phyloP scores from a whole-genome alignment of 225 moss, liverwort and hornwort species.

The Polytrichum commune region DNA sequence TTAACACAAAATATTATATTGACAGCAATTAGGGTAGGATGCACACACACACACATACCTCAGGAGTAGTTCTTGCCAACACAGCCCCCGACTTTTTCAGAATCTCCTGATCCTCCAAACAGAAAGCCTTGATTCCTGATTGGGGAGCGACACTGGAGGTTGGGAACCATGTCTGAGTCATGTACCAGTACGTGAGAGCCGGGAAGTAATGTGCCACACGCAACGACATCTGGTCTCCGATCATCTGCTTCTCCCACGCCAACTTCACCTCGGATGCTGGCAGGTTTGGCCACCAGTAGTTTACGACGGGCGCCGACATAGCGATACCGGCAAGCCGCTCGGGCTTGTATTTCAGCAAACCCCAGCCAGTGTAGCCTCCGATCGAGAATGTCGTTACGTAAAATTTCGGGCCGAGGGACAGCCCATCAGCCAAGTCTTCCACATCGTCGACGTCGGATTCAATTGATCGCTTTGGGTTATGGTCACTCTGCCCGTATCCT shows the following conservation, averaged over 20 bases:
- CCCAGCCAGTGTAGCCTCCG: conserved; percentile 56
- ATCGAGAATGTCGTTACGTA: conserved; percentile 48
- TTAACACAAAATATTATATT: too few species aligned
- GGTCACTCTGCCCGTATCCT: conserved; percentile 59
- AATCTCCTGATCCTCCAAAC: conserved; percentile 18
- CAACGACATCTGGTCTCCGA: conserved; percentile 47
- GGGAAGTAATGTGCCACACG: conserved; percentile 44
- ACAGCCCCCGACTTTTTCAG: conserved; percentile 10
- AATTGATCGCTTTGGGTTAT: conserved; percentile 28
- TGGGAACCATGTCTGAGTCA: conserved; percentile 46
- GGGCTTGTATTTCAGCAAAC: conserved; percentile 47
- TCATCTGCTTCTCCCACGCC: conserved; percentile 24
- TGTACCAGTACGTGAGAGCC: conserved; percentile 50
- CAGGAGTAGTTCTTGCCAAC: not conserved
- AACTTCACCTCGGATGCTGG: conserved; percentile 21
- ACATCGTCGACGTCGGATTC: conserved; percentile 46
- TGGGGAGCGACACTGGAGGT: conserved; percentile 37
- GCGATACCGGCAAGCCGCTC: conserved; percentile 55
- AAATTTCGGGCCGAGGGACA: conserved; percentile 33
- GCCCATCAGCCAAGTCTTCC: conserved; percentile 46
- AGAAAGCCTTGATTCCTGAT: conserved; percentile 13
- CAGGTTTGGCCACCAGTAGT: conserved; percentile 59
- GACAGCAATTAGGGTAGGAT: not conserved
- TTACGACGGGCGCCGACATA: conserved; percentile 49
- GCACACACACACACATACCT: not conserved